Base-by-base conservation (phyloP, 192 early-diverging fungal genomes). In the Glomus cerebriforme region DNA sequence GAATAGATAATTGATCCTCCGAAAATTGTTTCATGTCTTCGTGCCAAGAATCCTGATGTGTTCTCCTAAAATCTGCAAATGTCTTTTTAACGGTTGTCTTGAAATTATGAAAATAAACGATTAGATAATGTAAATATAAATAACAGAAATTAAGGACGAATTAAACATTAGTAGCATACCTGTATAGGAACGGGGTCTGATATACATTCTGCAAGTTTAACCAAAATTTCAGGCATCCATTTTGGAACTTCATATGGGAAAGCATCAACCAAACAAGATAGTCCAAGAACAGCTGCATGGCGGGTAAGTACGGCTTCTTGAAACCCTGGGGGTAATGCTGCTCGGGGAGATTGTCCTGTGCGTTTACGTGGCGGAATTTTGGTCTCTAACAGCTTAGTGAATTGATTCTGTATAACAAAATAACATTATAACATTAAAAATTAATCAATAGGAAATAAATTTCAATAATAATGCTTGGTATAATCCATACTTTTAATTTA, bases 11-110 rank as follows among this genome's bases (percentile, higher is more conserved):
- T 82, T 99, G 93, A 31, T 93, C 90, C 32, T 88, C 88, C 1
- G 85, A 89, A 81, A 99, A 98, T 77, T 84, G 82, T 75, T 85
- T 85, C 81, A 89, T 88, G 76, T 99, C 95, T 73, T 96, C 91
- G 71, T 95, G 94, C 97, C 97, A 99, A 10, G 92, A 93, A 78
- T 99, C 97, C 75, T 94, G 94, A 79, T 99, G 97, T 7, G 97
- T 99, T 67, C 97, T 86, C 78, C 93, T 87, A 80, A 99, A 99
- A 78, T 99, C 96, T 7, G 95, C 91, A 90, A 97, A 97, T 27
- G 92, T 92, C 67, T 92, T 92, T 75, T 92, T 89, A 6, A 97
- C 93, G 3, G 97, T 93, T 7, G 91, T 79, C 88, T 92, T 86
- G 0, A 13, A 22, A 43, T 71, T 29, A n/a, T n/a, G 32, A 65